A percentile compares a stretch with the other conserved stretches of the same genome.
Evolutionary conservation across 306 rosid genomes (phyloP).

Genomic region (Carpinus viminea): DNA sequence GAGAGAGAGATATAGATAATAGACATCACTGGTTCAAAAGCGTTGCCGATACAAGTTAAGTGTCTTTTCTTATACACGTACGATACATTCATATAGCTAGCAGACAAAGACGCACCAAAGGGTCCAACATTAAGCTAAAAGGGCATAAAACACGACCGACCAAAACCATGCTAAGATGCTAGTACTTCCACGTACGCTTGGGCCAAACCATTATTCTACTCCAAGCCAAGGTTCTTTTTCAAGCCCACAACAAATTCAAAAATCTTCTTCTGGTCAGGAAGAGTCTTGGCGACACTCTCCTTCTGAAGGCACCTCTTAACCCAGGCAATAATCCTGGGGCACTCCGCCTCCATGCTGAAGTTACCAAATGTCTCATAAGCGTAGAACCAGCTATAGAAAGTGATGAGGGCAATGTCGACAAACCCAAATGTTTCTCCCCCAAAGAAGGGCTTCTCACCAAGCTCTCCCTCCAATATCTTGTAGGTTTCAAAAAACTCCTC

Average conservation of each 20-base stretch:
- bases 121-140: background rate
- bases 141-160: background rate
- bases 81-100: background rate
- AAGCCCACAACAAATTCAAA: slow-evolving; percentile 3
- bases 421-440: slow-evolving; percentile 43
- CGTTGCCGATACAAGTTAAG: background rate
- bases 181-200: too few relatives aligned
- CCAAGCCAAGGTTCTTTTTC: background rate
- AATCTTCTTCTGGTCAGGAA: slow-evolving; percentile 37
- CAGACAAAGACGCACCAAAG: background rate
- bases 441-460: background rate
- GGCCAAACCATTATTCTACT: background rate
- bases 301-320: slow-evolving; percentile 42
- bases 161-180: too few relatives aligned
- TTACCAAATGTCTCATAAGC: slow-evolving; percentile 29
- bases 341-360: slow-evolving; percentile 36
- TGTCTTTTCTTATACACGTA: background rate
- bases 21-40: too few relatives aligned
- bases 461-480: slow-evolving; percentile 37
- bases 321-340: slow-evolving; percentile 45
- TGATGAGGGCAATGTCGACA: slow-evolving; percentile 46
- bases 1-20: too few relatives aligned
- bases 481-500: slow-evolving; percentile 35
- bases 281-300: slow-evolving; percentile 35
- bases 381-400: slow-evolving; percentile 44